Base-by-base conservation (phyloP, 2,329 filamentous ascomycete genomes). In the Aspergillus calidoustus region DNA sequence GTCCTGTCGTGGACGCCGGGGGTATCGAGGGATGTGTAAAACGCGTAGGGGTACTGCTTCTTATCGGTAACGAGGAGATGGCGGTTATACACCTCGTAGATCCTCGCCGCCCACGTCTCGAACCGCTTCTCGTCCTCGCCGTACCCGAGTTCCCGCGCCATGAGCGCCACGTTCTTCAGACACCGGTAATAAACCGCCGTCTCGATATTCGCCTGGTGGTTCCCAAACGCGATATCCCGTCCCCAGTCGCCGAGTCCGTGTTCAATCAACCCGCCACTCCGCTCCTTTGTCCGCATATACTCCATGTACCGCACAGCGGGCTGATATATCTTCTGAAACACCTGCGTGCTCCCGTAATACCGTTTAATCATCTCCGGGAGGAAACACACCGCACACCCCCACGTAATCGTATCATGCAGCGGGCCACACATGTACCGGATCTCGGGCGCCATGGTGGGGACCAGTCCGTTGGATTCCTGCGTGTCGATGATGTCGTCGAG, bases 391-490 rank as follows among this genome's bases (percentile, higher is more conserved):
- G 69, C 69, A 34, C 68, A 69, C 4, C 69, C 69, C 69, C 69
- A 71, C 22, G 66, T 71, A 15, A 71, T 71, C 0, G 80, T 82
- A 57, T 82, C 80, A 58, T 82, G 79, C 3, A 82, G 70, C 1
- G 81, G 80, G 0, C 80, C 81, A 59, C 80, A 81, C 80, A 82
- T 82, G 57, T 82, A 82, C 15, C 81, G 68, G 25, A 81, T 78
- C 60, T 81, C 75, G 0, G 81, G 80, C 0, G 80, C 80, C 79
- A 83, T 82, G 0, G 78, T 82, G 1, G 80, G 81, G 6, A 81
- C 77, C 2, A 83, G 71, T 1, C 81, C 80, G 17, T 73, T 77
- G 0, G 77, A 68, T 38, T 83, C 80, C 58, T 82, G 81, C 0
- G 79, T 72, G 48, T 82, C 80, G 4, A 81, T 66, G 17, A 82